Evolutionary conservation across 768 basidiomycete genomes (phyloP).

Genomic region (Chalciporus pseudorubinellus): DNA sequence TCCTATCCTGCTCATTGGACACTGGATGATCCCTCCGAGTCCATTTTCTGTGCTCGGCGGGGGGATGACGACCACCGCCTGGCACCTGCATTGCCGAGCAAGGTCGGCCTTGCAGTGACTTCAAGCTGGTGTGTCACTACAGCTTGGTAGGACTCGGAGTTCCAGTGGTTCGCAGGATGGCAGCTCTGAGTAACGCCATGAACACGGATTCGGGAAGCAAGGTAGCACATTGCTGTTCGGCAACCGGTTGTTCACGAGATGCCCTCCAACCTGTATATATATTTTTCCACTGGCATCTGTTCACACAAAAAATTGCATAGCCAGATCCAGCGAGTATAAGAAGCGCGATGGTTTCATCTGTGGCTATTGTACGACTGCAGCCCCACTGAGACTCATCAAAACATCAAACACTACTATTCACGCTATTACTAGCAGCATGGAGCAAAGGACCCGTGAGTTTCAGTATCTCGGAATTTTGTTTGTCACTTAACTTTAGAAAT

Average conservation of each 20-base stretch:
- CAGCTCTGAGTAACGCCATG: background rate
- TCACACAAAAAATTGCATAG: constrained; percentile 11
- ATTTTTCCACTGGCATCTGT: constrained; percentile 1
- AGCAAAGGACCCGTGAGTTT: constrained; percentile 12
- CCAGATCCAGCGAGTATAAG: constrained; percentile 18
- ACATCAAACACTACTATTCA: background rate
- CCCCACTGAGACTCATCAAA: background rate
- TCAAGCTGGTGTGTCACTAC: background rate
- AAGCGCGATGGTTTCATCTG: background rate
- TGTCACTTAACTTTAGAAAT: background rate
- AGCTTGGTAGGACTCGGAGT: background rate
- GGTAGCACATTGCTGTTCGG: too few relatives aligned
- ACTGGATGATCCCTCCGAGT: too few relatives aligned
- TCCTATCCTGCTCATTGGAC: too few relatives aligned
- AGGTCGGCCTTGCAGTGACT: background rate
- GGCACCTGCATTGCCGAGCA: background rate
- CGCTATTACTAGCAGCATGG: constrained; percentile 1
- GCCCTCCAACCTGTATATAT: constrained; percentile 25
- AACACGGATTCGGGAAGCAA: background rate
- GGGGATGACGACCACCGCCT: too few relatives aligned
- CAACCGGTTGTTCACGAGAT: background rate
- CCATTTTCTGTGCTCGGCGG: too few relatives aligned
- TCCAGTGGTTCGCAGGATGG: background rate
- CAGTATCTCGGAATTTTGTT: background rate
- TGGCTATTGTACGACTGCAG: too few relatives aligned